phyloP scores from a whole-genome alignment of 2,329 filamentous ascomycete genomes.

The Colletotrichum trifolii region DNA sequence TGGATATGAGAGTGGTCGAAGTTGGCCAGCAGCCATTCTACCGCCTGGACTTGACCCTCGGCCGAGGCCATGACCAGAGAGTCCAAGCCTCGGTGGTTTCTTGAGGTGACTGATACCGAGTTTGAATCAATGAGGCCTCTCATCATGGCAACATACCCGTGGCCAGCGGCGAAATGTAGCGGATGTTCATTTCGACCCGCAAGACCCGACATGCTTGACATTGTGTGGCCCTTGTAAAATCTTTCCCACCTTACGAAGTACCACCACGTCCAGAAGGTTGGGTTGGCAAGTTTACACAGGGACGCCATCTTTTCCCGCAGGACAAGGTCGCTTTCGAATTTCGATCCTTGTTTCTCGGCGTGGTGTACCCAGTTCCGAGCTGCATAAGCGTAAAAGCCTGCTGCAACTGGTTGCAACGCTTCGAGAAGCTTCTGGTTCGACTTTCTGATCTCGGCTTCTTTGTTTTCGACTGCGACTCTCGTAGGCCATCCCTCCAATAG shows the following conservation, averaged over 20 bases:
- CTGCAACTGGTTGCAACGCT: not conserved
- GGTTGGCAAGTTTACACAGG: conserved; percentile 1
- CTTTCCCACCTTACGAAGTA: not conserved
- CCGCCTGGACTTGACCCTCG: rapidly evolving
- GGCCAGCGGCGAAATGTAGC: not conserved
- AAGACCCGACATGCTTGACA: too few species aligned
- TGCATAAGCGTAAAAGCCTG: conserved; percentile 8
- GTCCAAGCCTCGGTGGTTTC: not conserved
- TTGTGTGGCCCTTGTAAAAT: too few species aligned
- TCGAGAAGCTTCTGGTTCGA: conserved; percentile 1
- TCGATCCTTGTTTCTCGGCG: not conserved
- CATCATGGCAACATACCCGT: not conserved
- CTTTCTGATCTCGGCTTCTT: rapidly evolving
- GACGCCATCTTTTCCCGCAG: not conserved
- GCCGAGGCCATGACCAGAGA: not conserved
- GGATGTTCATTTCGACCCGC: not conserved
- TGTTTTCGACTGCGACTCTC: not conserved
- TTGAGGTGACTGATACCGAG: not conserved
- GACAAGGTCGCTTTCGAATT: not conserved
- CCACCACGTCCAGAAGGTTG: conserved; percentile 10
- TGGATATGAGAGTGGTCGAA: not conserved
- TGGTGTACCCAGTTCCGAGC: conserved; percentile 5
- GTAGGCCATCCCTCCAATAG: conserved; percentile 15
- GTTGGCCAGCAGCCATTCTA: conserved; percentile 8
- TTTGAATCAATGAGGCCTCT: not conserved